Evolutionary conservation across 768 basidiomycete genomes (phyloP).

Genomic region (Tricholoma flavovirens): DNA sequence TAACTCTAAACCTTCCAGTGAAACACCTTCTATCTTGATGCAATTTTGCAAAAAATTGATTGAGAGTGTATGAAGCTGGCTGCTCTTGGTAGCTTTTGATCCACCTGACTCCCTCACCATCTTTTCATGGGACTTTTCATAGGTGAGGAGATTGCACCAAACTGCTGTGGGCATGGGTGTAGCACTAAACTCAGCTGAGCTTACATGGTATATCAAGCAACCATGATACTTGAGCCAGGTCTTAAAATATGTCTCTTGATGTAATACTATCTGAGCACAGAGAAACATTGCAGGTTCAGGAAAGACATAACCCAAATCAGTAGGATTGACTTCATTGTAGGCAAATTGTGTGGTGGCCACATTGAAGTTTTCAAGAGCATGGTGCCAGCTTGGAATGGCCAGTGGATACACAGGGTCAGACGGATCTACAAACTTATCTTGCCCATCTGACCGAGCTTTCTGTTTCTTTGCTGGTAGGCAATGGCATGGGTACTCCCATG

Average conservation of each 20-base stretch:
- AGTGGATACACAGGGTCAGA: neutral
- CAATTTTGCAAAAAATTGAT: neutral
- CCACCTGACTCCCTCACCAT: too few species aligned
- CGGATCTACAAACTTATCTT: neutral
- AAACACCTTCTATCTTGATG: neutral
- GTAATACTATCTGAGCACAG: neutral
- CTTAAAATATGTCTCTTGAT: neutral
- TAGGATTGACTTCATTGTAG: neutral
- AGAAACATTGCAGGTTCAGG: neutral
- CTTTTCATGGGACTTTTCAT: neutral
- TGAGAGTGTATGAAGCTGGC: neutral
- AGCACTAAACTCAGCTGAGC: neutral
- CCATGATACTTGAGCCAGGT: constrained; percentile 3
- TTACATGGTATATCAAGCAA: constrained; percentile 1
- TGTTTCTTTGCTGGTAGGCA: neutral
- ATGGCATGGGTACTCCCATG: too few species aligned
- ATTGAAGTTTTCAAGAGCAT: neutral
- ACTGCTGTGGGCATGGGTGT: constrained; percentile 5
- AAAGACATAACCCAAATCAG: constrained; percentile 5
- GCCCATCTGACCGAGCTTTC: neutral
- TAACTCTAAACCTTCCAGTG: neutral
- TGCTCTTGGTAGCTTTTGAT: neutral
- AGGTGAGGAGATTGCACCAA: constrained; percentile 2
- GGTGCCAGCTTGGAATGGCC: neutral
- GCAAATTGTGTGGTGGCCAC: neutral